Conservation (phyloP, 305 asterid species). For the Ajuga reptans region DNA sequence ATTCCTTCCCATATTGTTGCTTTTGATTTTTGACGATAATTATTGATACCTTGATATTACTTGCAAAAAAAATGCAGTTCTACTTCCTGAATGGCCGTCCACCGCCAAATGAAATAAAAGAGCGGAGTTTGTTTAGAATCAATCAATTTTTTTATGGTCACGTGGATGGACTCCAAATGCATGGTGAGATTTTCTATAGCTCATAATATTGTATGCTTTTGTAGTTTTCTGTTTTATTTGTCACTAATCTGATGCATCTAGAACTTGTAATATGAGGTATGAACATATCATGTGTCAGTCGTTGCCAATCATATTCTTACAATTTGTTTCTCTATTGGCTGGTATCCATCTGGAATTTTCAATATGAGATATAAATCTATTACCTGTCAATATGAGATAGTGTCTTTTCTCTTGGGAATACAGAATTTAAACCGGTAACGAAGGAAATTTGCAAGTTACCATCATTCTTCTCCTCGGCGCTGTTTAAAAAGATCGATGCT, state of each 20-base stretch:
- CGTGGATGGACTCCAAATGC: conserved; percentile 71
- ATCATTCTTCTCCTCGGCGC: conserved; percentile 82
- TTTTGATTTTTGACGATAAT: conserved; percentile 22
- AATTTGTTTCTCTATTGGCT: not conserved
- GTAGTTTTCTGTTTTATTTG: conserved; percentile 18
- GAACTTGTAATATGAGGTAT: conserved; percentile 7
- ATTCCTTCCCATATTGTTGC: not conserved
- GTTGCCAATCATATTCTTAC: not conserved
- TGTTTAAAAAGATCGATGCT: conserved; percentile 75
- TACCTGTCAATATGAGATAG: conserved; percentile 9
- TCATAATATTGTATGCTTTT: not conserved
- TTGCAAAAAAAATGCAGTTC: conserved; percentile 56
- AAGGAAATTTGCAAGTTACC: conserved; percentile 99
- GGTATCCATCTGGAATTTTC: conserved; percentile 8
- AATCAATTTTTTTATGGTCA: conserved; percentile 96
- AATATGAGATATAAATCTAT: conserved; percentile 9
- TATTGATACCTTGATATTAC: conserved; percentile 19
- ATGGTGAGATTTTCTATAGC: conserved; percentile 47
- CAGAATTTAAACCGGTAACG: conserved; percentile 89
- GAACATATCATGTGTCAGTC: not conserved
- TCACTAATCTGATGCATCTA: not conserved
- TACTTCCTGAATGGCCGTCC: conserved; percentile 90
- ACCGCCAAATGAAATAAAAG: conserved; percentile 86
- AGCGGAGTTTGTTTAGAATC: conserved; percentile 83
- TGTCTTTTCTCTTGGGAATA: conserved; percentile 23